phyloP scores from a whole-genome alignment of 805 yeast species.

The Saturnispora hagleri region DNA sequence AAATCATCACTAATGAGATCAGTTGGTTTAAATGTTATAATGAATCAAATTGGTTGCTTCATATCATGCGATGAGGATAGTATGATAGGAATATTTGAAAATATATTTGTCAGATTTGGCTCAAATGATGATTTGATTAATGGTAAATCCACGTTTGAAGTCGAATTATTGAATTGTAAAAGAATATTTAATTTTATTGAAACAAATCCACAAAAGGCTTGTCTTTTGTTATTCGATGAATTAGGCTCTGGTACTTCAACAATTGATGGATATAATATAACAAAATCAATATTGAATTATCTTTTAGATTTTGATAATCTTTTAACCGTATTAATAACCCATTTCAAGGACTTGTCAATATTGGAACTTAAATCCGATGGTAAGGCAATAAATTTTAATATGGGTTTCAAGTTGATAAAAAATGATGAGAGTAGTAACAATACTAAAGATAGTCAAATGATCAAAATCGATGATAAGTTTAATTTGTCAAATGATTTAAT shows the following conservation, averaged over 20 bases:
- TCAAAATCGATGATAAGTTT: conserved; percentile 19
- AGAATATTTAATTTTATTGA: conserved; percentile 45
- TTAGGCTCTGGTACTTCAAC: conserved; percentile 67
- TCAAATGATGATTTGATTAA: conserved; percentile 68
- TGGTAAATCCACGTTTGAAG: conserved; percentile 79
- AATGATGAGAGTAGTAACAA: conserved; percentile 4
- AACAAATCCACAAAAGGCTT: conserved; percentile 24
- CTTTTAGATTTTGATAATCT: conserved; percentile 38
- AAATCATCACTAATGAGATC: conserved; percentile 71
- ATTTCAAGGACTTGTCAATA: conserved; percentile 58
- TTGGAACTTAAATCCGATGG: conserved; percentile 33
- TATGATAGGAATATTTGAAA: conserved; percentile 51
- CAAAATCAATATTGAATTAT: conserved; percentile 60
- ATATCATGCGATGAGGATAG: conserved; percentile 56
- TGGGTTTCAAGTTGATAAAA: conserved; percentile 41
- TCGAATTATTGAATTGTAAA: conserved; percentile 61
- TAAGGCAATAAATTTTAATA: conserved; percentile 51
- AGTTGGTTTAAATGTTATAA: conserved; percentile 56
- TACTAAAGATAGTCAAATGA: neutral
- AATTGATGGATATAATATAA: conserved; percentile 74
- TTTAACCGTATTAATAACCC: conserved; percentile 72
- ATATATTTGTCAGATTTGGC: conserved; percentile 57
- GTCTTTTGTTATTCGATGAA: conserved; percentile 63
- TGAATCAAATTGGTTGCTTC: conserved; percentile 73
- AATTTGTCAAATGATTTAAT: conserved; percentile 28